A percentile compares a stretch with the other conserved stretches of the same genome.
These are phyloP conservation scores for Penicillium argentinense DNA, from an alignment of 495 filamentous ascomycete species.

Conservation along the genomic window DNA sequence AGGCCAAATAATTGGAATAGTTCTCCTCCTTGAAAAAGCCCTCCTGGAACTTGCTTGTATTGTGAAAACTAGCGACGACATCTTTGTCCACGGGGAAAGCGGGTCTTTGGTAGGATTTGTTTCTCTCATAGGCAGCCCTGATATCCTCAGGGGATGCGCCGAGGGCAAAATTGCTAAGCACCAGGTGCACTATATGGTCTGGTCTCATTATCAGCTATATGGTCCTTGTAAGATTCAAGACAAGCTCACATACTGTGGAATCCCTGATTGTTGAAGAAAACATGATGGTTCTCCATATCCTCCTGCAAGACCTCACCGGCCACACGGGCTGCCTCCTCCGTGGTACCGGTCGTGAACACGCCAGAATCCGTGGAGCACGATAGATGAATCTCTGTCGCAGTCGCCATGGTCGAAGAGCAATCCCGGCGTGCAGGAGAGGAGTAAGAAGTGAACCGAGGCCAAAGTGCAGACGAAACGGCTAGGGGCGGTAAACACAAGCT, in stretches of 20 bases:
- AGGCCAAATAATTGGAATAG: constrained; percentile 68
- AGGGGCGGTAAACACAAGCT: not conserved
- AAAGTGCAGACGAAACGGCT: not conserved
- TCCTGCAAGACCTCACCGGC: constrained; percentile 68
- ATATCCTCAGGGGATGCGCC: constrained; percentile 59
- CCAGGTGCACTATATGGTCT: constrained; percentile 70
- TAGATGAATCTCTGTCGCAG: constrained; percentile 61
- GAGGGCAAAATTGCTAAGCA: constrained; percentile 76
- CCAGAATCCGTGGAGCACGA: constrained; percentile 54
- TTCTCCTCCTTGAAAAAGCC: constrained; percentile 53
- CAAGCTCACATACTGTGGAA: constrained; percentile 61
- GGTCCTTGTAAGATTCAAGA: not conserved
- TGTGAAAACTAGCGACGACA: constrained; percentile 51
- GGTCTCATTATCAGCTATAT: constrained; percentile 2
- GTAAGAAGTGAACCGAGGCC: not conserved
- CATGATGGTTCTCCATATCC: constrained; percentile 72
- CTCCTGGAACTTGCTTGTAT: constrained; percentile 49
- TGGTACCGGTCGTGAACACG: constrained; percentile 53
- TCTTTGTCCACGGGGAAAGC: constrained; percentile 35
- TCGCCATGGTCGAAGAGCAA: constrained; percentile 51
- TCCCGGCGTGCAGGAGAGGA: not conserved
- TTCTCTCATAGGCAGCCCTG: constrained; percentile 56
- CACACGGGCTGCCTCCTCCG: constrained; percentile 56
- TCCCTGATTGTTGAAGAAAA: constrained; percentile 69
- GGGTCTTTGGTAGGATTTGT: constrained; percentile 62